Percentiles rank a stretch among this genome's conserved stretches.
phyloP scores from a whole-genome alignment of 306 rosid species.

The Lithocarpus polystachyus region DNA sequence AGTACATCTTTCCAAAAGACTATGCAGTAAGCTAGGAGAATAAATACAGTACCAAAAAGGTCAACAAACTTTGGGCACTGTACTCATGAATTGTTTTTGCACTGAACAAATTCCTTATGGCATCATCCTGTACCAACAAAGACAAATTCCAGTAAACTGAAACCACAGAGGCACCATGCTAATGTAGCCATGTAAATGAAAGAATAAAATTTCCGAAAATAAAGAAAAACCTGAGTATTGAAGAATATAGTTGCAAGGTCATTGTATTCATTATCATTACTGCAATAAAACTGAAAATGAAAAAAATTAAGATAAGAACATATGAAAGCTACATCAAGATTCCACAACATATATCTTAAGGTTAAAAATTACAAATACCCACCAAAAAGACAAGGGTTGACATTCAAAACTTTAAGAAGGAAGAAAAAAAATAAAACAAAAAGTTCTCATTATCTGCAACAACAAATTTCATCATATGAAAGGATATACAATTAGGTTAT shows the following conservation, averaged over 20 bases:
- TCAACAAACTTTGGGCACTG: slow-evolving; percentile 89
- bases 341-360: background rate
- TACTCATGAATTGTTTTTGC: slow-evolving; percentile 94
- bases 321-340: background rate
- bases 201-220: slow-evolving; percentile 13
- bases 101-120: slow-evolving; percentile 96
- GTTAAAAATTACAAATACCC: background rate
- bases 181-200: background rate
- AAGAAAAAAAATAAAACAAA: background rate
- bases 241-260: slow-evolving; percentile 98
- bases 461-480: background rate
- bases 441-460: background rate
- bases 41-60: slow-evolving; percentile 75
- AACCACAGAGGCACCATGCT: background rate
- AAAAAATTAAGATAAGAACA: slow-evolving; percentile 21
- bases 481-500: background rate
- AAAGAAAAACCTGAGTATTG: slow-evolving; percentile 77
- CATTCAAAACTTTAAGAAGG: background rate
- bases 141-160: slow-evolving; percentile 7
- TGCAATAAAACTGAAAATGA: slow-evolving; percentile 72
- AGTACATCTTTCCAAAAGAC: slow-evolving; percentile 1
- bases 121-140: slow-evolving; percentile 78
- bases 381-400: background rate
- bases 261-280: slow-evolving; percentile 88
- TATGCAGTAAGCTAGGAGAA: slow-evolving; percentile 23